phyloP scores from a whole-genome alignment of 2,329 filamentous ascomycete species.

The Aspergillus unguis region DNA sequence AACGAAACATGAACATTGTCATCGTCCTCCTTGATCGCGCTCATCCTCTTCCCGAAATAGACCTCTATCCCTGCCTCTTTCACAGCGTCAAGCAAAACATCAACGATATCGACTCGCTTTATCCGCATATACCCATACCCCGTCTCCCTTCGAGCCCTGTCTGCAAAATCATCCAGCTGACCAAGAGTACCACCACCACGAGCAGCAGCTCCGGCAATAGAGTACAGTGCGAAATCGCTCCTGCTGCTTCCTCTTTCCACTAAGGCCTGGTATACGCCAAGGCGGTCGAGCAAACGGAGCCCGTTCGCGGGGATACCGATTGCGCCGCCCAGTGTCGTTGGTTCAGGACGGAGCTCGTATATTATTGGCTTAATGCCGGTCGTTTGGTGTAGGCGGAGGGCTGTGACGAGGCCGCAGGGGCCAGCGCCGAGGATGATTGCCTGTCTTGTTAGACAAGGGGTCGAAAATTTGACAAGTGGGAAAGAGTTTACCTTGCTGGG shows the following conservation, averaged over 20 bases:
- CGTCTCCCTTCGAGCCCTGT: not conserved
- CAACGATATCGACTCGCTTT: constrained; percentile 26
- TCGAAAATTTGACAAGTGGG: no score
- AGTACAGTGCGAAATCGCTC: not conserved
- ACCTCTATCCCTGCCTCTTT: constrained; percentile 11
- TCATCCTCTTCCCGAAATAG: not conserved
- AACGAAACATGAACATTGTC: constrained; percentile 11
- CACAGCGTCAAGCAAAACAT: constrained; percentile 21
- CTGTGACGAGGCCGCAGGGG: constrained; percentile 21
- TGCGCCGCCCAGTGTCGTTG: constrained; percentile 31
- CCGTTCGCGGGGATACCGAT: constrained; percentile 31
- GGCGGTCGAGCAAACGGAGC: constrained; percentile 24
- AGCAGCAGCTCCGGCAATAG: not conserved
- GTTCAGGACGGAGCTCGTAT: constrained; percentile 29
- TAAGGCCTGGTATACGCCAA: constrained; percentile 22
- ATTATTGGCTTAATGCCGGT: constrained; percentile 19
- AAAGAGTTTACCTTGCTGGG: no score
- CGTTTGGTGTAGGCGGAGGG: constrained; percentile 17
- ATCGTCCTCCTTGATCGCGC: not conserved
- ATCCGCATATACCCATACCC: constrained; percentile 29
- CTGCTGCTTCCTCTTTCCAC: not conserved
- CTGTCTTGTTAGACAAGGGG: not conserved
- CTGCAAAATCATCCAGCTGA: not conserved
- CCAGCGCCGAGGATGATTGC: constrained; percentile 23
- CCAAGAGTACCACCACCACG: not conserved